Base-by-base conservation (phyloP, 2,329 filamentous ascomycete genomes). In the Scytalidium lignicola region DNA sequence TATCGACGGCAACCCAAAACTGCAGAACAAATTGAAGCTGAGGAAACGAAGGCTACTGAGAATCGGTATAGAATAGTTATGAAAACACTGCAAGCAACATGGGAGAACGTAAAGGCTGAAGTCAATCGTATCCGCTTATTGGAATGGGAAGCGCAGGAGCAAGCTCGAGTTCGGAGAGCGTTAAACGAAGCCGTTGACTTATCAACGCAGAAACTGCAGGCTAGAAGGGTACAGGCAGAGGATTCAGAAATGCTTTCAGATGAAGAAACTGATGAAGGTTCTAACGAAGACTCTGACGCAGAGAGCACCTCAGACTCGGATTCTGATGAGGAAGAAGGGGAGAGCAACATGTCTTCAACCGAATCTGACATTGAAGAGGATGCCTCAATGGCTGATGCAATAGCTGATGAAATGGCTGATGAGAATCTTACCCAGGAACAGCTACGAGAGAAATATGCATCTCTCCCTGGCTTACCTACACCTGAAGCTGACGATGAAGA, bases 11-110 rank as follows among this genome's bases (percentile, higher is more conserved):
- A 90, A 57, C 86, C 86, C 10, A 89, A 89, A 58, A 83, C 85
- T 1, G 74, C 79, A 1, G 90, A 96, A 61, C 86, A 97, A 64
- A 77, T 96, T 17, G 84, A 91, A 58, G 80, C 80, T 13, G 92
- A 97, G 63, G 83, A 88, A 51, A 76, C 79, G 47, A 82, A 85
- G 20, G 75, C 83, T 58, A 83, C 83, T 67, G 74, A 83, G 52
- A 70, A 73, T 42, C 79, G 82, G 22, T 95, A 93, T 65, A 88
- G 82, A 52, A 78, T 83, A 51, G 79, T 96, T 15, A 74, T 86
- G 55, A 83, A 68, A 55, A 74, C 71, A 17, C 55, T 83, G 39
- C 67, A 66, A 39, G 76, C 73, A 26, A 84, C 76, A 0, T 86
- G 82, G 81, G 82, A 85, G 23, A 85, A 84, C 58, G 80, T 85